These are phyloP conservation scores for Aspergillus ostianus DNA, from an alignment of 495 filamentous ascomycete genomes.

Conservation along the genomic window DNA sequence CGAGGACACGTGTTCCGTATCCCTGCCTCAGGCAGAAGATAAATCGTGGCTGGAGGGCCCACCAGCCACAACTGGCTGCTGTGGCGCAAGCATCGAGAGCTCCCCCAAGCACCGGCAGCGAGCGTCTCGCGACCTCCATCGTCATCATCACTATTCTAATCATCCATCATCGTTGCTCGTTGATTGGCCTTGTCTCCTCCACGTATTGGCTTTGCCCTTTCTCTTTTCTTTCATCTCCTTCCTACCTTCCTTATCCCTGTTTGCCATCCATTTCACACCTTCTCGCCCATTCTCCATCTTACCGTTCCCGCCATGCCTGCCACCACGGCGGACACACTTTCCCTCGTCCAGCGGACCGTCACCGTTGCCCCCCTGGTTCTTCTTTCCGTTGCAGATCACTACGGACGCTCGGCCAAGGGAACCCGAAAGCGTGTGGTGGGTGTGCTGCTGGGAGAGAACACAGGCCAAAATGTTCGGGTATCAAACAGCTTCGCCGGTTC, in stretches of 20 bases:
- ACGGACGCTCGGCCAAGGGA: constrained; percentile 87
- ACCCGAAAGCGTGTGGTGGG: constrained; percentile 93
- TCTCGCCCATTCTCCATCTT: constrained; percentile 3
- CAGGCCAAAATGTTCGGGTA: constrained; percentile 90
- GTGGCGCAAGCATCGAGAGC: constrained; percentile 17
- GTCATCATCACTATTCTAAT: background rate
- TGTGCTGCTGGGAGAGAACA: constrained; percentile 91
- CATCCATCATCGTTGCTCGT: background rate
- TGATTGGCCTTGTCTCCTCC: background rate
- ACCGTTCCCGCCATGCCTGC: constrained; percentile 68
- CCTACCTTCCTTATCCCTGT: background rate
- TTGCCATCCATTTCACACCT: background rate
- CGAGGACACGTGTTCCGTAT: constrained; percentile 9
- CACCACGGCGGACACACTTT: constrained; percentile 92
- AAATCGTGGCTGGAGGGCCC: constrained; percentile 11
- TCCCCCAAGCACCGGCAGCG: background rate
- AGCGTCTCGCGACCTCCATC: background rate
- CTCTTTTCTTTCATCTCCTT: background rate
- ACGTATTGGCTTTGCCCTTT: constrained; percentile 1
- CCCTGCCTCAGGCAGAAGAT: constrained; percentile 15
- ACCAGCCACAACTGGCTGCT: background rate
- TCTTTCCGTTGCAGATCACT: constrained; percentile 97
- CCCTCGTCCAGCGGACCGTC: constrained; percentile 86
- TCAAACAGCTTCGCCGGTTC: constrained; percentile 98
- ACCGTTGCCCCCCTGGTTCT: constrained; percentile 97